Evolutionary conservation across 208 protist species (phyloP).

Genomic region (Strigomonas culicis): DNA sequence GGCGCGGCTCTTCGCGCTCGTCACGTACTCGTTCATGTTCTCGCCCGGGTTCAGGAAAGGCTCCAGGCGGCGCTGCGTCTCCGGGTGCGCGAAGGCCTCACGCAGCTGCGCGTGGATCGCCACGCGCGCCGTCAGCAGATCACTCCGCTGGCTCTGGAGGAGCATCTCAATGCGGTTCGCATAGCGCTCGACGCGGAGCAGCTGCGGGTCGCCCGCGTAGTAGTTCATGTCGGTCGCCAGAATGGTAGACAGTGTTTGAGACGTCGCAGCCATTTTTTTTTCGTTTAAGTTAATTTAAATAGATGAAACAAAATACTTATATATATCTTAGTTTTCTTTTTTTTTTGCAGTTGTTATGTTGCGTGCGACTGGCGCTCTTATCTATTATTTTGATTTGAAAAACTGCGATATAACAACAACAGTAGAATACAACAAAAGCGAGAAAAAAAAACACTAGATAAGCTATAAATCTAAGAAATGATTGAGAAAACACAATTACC

Average conservation of each 20-base stretch:
- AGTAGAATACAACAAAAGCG: constrained; percentile 2
- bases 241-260: constrained; percentile 51
- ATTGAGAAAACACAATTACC: constrained; percentile 8
- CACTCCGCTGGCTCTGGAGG: constrained; percentile 42
- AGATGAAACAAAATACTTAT: constrained; percentile 9
- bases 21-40: constrained; percentile 34
- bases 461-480: neutral
- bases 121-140: constrained; percentile 65
- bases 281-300: no score
- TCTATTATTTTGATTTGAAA: constrained; percentile 10
- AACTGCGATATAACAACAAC: constrained; percentile 15
- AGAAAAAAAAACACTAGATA: constrained; percentile 1
- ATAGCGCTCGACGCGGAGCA: constrained; percentile 44
- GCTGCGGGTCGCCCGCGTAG: constrained; percentile 67
- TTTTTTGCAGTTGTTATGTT: constrained; percentile 11
- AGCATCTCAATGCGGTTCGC: constrained; percentile 38
- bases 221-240: constrained; percentile 73
- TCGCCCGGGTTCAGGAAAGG: constrained; percentile 55
- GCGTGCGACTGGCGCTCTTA: neutral
- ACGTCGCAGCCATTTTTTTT: constrained; percentile 37
- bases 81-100: constrained; percentile 51
- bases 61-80: constrained; percentile 48
- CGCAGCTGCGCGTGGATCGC: constrained; percentile 82
- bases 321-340: constrained; percentile 13
- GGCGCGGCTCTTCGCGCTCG: constrained; percentile 55